Evolutionary conservation across 257 asterid genomes (phyloP).

Genomic region (Penstemon barbatus): DNA sequence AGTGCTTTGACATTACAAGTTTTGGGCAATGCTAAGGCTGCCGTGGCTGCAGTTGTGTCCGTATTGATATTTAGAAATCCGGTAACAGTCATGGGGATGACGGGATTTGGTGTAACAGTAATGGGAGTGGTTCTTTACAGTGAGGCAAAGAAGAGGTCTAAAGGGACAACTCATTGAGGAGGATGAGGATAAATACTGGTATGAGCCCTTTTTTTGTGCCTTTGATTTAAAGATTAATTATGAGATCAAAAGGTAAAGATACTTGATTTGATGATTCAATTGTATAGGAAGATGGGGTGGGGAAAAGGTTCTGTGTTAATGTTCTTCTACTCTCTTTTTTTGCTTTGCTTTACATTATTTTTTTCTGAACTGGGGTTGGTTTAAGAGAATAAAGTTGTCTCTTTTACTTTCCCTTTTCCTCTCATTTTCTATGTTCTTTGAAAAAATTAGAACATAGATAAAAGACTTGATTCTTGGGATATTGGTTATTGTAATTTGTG

Average conservation of each 20-base stretch:
- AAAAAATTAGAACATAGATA: slow-evolving; percentile 36
- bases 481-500: slow-evolving; percentile 29
- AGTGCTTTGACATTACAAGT: slow-evolving; percentile 93
- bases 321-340: slow-evolving; percentile 28
- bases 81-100: slow-evolving; percentile 91
- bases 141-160: slow-evolving; percentile 90
- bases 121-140: slow-evolving; percentile 98
- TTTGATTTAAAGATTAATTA: slow-evolving; percentile 34
- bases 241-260: slow-evolving; percentile 33
- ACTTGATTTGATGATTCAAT: slow-evolving; percentile 28
- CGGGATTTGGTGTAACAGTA: slow-evolving; percentile 78
- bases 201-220: slow-evolving; percentile 26
- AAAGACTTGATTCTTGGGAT: slow-evolving; percentile 44
- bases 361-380: slow-evolving; percentile 47
- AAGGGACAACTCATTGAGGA: slow-evolving; percentile 70
- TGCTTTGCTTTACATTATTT: slow-evolving; percentile 45
- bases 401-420: slow-evolving; percentile 61
- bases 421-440: slow-evolving; percentile 39
- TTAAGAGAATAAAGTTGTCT: slow-evolving; percentile 67
- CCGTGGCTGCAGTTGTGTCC: slow-evolving; percentile 90
- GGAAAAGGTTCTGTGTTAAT: slow-evolving; percentile 31
- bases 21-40: slow-evolving; percentile 96
- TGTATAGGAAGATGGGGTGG: slow-evolving; percentile 58
- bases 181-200: slow-evolving; percentile 21
- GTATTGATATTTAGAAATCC: slow-evolving; percentile 92